Evolutionary conservation across 176 grass and related monocot genomes (phyloP), one percentile per base, ranked within the genome.

Genomic region (Dendrocalamus sinicus): DNA sequence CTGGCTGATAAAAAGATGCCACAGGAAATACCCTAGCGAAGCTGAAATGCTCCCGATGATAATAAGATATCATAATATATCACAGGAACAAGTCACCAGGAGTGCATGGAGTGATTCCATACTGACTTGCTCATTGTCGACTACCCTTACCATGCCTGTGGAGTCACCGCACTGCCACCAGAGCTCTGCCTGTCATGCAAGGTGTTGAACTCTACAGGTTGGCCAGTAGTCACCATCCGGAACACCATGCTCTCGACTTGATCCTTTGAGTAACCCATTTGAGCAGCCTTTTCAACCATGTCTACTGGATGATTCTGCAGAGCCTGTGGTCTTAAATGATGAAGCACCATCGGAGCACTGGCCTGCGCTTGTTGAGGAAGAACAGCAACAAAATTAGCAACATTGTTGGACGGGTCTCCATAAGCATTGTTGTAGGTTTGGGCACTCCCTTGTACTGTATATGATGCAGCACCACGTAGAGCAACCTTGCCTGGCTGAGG

Each of bases 231-330:
- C 1, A 72, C 82, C 86, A 92, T 90, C 44, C 88, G 84, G 39
- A 92, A 57, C 2, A 75, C 86, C 87, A 89, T 74, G 80, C 76
- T 89, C 9, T 72, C 64, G 17, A 68, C 90, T 35, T 89, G 92
- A 81, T 99, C 90, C 57, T 88, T 96, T 28, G 81, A 72, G 79
- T 96, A 96, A 72, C 92, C 92, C 93, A 99, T 96, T 6, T 84
- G 70, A 67, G 88, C 92, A 81, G 83, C 92, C 78, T 92, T 94
- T 67, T 99, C 96, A 4, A 88, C 77, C 61, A 94, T 89, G 37
- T 94, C 94, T 17, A 83, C 86, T 0, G 88, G 92, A 19, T 88
- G 91, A 78, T 88, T 90, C 45, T 87, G 90, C 60, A 94, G 28
- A 30, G 79, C 19, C 54, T 92, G 93, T 1, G 88, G 62, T 61